Conservation (phyloP, 192 early-diverging fungal species). For the Powellomyces hirtus region DNA sequence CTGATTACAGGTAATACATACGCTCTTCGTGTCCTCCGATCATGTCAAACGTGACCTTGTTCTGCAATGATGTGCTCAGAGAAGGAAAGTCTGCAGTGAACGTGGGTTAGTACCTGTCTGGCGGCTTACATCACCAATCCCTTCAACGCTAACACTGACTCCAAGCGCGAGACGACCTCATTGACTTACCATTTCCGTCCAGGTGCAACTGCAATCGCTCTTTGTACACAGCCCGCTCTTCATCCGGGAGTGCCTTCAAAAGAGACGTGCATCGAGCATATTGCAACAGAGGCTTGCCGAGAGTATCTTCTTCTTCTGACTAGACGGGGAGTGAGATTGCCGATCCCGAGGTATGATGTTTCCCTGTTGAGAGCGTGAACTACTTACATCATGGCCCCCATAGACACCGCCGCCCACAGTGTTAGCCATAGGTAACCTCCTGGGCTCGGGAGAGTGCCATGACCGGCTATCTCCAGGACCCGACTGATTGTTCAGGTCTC, state of each 20-base stretch:
- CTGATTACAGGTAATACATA: not conserved
- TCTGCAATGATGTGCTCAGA: conserved; percentile 10
- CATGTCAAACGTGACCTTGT: conserved; percentile 35
- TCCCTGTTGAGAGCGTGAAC: not conserved
- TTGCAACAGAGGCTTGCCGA: conserved; percentile 15
- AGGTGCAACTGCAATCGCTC: conserved; percentile 15
- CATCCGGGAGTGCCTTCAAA: not conserved
- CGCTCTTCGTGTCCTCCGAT: conserved; percentile 43
- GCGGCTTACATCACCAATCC: too few species aligned
- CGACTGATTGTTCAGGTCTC: not conserved
- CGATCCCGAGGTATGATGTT: not conserved
- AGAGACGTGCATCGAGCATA: conserved; percentile 22
- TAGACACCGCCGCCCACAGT: conserved; percentile 5
- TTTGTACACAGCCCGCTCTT: not conserved
- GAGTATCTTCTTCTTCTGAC: conserved; percentile 9
- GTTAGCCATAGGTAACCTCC: conserved; percentile 5
- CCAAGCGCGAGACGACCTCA: not conserved
- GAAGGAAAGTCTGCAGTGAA: conserved; percentile 29
- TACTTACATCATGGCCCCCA: not conserved
- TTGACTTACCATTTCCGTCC: conserved; percentile 6
- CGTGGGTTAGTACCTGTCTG: too few species aligned
- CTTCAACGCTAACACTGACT: not conserved
- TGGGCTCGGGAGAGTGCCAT: conserved; percentile 1
- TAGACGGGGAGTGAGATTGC: not conserved
- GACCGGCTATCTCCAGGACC: not conserved